Evolutionary conservation across 1,139 yeast genomes (phyloP), one percentile per base, ranked within the genome.

Genomic region (Pichia sp.): DNA sequence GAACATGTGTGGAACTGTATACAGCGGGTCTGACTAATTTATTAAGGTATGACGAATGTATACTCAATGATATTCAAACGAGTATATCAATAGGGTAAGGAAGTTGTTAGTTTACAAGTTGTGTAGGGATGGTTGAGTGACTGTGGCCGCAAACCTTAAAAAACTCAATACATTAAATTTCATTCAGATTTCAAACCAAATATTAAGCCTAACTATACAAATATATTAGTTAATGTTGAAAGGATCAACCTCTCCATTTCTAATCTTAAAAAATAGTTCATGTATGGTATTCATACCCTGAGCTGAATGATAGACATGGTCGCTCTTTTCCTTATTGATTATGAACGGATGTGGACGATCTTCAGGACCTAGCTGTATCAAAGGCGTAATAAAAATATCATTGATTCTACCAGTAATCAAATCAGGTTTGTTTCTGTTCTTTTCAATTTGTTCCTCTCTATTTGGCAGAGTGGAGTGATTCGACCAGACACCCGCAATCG

Each of bases 401-500:
- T 33, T 25, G 19, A 39, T 27, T 9, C 29, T 28, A 10, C 34
- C 32, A 2, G 44, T 25, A 15, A 25, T 26, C n/a, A 43, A 33
- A 6, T 32, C 13, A 2, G 35, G 22, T 12, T 22, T 40, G 14
- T 44, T 38, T 15, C 37, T 29, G 21, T 34, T 41, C 42, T 48
- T 43, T 6, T 44, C 35, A 26, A 25, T 6, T 40, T 55, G 59
- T 15, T 49, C 50, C 19, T 41, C 40, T 8, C 22, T 26, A 4
- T 44, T 21, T 11, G 60, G 59, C n/a, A 56, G 41, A 16, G 35
- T n/a, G 6, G 33, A 36, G 6, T 40, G 38, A 24, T 50, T 52
- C 9, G 53, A 59, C 71, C 72, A 67, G 3, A 66, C 65, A 5
- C 72, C 72, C 18, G 72, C 70, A 27, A 67, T 49, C 2, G 72